phyloP scores from a whole-genome alignment of 305 asterid genomes.

The Fraxinus xanthoxyloides region DNA sequence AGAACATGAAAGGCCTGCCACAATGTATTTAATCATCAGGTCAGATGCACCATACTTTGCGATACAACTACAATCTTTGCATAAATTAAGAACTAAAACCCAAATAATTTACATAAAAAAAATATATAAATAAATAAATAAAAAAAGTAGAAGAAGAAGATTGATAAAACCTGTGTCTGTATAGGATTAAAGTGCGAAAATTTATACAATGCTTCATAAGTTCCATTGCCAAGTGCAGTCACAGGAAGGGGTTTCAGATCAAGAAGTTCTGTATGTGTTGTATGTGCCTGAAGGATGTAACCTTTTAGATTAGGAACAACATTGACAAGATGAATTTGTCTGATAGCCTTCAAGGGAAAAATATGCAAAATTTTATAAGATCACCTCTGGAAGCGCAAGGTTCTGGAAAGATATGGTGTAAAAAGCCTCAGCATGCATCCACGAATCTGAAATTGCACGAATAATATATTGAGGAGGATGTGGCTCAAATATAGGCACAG shows the following conservation, averaged over 20 bases:
- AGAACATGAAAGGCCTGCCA: constrained; percentile 92
- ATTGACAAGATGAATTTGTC: constrained; percentile 13
- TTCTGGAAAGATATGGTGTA: constrained; percentile 83
- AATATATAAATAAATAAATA: too few relatives aligned
- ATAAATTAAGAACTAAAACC: not conserved
- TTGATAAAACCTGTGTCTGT: constrained; percentile 84
- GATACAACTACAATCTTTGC: constrained; percentile 7
- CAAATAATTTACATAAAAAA: not conserved
- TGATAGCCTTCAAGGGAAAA: constrained; percentile 16
- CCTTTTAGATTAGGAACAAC: constrained; percentile 13
- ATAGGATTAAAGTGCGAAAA: constrained; percentile 97
- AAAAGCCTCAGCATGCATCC: constrained; percentile 93
- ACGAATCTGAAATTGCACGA: constrained; percentile 93
- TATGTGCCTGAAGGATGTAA: constrained; percentile 62
- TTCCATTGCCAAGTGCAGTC: constrained; percentile 84
- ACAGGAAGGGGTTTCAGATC: constrained; percentile 98
- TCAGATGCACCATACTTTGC: constrained; percentile 29
- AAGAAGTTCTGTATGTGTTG: constrained; percentile 92
- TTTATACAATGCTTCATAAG: constrained; percentile 76
- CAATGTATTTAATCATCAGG: constrained; percentile 21
- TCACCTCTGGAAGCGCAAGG: constrained; percentile 94
- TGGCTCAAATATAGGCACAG: constrained; percentile 98
- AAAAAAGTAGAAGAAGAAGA: not conserved
- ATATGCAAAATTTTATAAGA: constrained; percentile 23
- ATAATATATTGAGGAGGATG: constrained; percentile 97